Evolutionary conservation across 305 asterid species (phyloP), one percentile per base, ranked within the genome.

Genomic region (Withania somnifera): DNA sequence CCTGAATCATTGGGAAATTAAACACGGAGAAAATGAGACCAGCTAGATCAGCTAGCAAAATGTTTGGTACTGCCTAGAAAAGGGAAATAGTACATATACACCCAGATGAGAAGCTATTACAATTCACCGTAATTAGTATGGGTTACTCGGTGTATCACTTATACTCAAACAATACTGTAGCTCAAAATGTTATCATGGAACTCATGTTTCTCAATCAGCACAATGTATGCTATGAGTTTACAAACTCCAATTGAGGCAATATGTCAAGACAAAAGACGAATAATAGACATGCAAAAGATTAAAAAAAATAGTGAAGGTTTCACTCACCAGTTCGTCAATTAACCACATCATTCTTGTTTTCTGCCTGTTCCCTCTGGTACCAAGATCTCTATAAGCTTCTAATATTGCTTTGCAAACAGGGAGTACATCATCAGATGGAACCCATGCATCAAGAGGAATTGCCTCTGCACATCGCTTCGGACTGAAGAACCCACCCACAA

Each of bases 261-360:
- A 68, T 3, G 2, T 34, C 5, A 34, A 7, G 24, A 17, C 24
- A 4, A 17, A 36, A 36, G 30, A 36, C 15, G 19, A 67, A 36
- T 17, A 63, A 30, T 63, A 15, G 1, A 1, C 45, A 63, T 63
- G 71, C 42, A 63, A 30, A 4, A 1, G 17, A 34, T 34, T 8
- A 30, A 66, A 69, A 66, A 69, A 14, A 36, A 69, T 14, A 42
- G 3, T 3, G 14, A 71, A 3, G n/a, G 56, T 11, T 3, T 13
- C n/a, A 86, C 99, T 91, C 47, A 95, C 99, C 47, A 95, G 95
- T 89, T 95, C 98, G 86, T 95, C 99, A 34, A 95, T 94, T 53
- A 94, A 85, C 99, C 99, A 95, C 99, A 95, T 95, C 99, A 95
- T 94, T 89, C 99, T 93, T 40, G 95, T 88, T 84, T 90, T 95